Evolutionary conservation across 495 filamentous ascomycete genomes (phyloP).

Genomic region (Podospora anserina): DNA sequence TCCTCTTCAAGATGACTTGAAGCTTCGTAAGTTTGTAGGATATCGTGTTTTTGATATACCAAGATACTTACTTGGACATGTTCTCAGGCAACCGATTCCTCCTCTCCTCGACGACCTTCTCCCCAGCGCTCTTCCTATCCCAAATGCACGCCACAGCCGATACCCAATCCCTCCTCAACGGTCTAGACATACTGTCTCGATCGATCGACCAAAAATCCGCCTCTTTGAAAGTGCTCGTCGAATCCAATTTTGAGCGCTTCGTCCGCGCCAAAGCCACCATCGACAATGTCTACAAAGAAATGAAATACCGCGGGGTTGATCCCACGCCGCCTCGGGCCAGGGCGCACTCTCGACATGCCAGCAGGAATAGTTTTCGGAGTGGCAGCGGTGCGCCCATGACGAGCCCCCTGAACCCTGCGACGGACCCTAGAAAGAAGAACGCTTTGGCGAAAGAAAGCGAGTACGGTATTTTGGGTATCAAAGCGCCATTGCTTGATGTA

Average conservation of each 20-base stretch:
- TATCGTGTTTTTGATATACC: not conserved
- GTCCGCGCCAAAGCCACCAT: constrained; percentile 95
- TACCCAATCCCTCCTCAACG: constrained; percentile 71
- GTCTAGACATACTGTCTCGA: constrained; percentile 74
- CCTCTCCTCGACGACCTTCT: constrained; percentile 92
- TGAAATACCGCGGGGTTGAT: constrained; percentile 80
- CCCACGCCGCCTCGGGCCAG: constrained; percentile 50
- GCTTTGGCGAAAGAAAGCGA: constrained; percentile 90
- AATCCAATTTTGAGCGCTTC: constrained; percentile 96
- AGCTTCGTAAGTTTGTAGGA: constrained; percentile 57
- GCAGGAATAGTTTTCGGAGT: constrained; percentile 63
- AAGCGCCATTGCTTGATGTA: constrained; percentile 78
- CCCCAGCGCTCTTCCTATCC: constrained; percentile 83
- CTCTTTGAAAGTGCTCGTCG: constrained; percentile 89
- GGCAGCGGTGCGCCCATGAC: constrained; percentile 45
- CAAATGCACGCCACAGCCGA: constrained; percentile 83
- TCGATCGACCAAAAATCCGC: constrained; percentile 98
- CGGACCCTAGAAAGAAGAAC: constrained; percentile 70
- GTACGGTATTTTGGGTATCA: constrained; percentile 88
- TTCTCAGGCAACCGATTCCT: constrained; percentile 79
- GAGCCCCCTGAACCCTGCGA: constrained; percentile 34
- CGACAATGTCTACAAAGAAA: constrained; percentile 96
- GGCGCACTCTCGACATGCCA: constrained; percentile 57
- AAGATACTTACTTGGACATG: constrained; percentile 6
- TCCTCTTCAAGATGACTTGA: constrained; percentile 78